Base-by-base conservation (phyloP, 352 stramenopile genomes). In the Pythium aphanidermatum region DNA sequence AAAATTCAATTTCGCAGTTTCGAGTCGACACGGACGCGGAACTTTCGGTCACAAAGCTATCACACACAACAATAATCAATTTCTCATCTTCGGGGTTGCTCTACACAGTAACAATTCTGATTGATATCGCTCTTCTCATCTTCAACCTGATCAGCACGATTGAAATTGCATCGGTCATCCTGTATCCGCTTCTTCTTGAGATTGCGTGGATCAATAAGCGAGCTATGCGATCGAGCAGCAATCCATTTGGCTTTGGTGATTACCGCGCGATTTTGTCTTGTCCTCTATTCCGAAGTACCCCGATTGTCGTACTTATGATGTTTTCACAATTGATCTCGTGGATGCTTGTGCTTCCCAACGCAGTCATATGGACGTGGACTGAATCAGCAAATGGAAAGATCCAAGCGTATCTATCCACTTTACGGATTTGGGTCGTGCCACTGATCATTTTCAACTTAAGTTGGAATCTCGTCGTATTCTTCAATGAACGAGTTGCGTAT, bases 321-420 rank as follows among this genome's bases (percentile, higher is more conserved):
- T 25, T 36, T 29, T 40, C 46, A 16, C 60, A 65, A 23, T 24
- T 75, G 28, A 33, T 86, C 28, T 81, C 68, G 23, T 86, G 74
- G 74, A 42, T 82, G 13, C 53, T 86, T 42, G 51, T 83, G 17
- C 48, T 83, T 11, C 71, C 69, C 6, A 78, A 71, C 46, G 58
- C 70, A 24, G 57, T 71, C 31, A 65, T 79, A 25, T 80, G 63
- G 51, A 63, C 55, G 11, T 68, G 64, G 34, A 65, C 51, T 2
- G 48, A 40, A 40, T 78, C 67, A 3, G 31, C 34, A 6, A 40
- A 39, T 10, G 55, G 46, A 26, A 62, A 60, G 42, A 20, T 73
- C 12, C 63, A 83, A 35, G 66, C 64, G 1, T 60, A 69, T 3
- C 26, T 85, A 1, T 77, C 63, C n/a, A 57, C 28, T 26, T 26